These are phyloP conservation scores for Catharanthus roseus DNA, from an alignment of 257 asterid species.

Conservation along the genomic window DNA sequence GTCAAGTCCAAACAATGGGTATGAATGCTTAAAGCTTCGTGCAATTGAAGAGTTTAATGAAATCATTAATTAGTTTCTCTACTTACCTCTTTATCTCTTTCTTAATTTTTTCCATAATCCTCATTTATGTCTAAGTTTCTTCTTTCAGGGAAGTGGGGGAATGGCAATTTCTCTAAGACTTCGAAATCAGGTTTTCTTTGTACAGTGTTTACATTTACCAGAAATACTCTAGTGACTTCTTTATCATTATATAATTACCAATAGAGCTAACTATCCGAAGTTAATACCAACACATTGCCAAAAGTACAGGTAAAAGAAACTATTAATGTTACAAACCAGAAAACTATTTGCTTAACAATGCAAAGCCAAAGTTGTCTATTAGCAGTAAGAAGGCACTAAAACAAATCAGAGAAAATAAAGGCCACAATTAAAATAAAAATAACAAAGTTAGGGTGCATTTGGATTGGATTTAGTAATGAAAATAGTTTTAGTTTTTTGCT, in stretches of 20 bases:
- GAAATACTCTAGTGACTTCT: background rate
- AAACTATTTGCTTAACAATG: background rate
- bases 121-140: background rate
- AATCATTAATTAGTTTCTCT: background rate
- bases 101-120: background rate
- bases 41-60: background rate
- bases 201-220: background rate
- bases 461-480: too few relatives aligned
- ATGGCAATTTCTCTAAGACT: background rate
- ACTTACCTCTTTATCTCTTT: background rate
- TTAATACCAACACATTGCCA: conserved; percentile 1
- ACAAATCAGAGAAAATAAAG: background rate
- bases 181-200: background rate
- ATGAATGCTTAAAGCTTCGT: background rate
- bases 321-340: background rate
- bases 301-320: background rate
- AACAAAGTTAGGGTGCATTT: background rate
- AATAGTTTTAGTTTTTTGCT: too few relatives aligned
- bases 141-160: background rate
- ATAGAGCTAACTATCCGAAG: background rate
- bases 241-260: background rate
- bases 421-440: background rate
- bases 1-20: background rate
- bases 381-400: background rate
- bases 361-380: background rate